Conservation (phyloP, 805 yeast species). For the Wickerhamiella dianesei region DNA sequence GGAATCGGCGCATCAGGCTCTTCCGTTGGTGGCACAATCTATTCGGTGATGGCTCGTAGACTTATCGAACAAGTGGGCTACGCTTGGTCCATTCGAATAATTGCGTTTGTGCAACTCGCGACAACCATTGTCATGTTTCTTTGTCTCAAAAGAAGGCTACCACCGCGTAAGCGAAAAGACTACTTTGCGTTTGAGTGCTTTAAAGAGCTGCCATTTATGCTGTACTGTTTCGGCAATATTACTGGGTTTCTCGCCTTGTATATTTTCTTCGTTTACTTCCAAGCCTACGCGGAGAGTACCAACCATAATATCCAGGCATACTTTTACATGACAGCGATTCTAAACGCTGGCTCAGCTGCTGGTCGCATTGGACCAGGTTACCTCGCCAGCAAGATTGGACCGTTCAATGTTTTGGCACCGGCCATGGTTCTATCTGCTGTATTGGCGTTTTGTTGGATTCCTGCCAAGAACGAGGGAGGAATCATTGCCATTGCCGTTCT, state of each 20-base stretch:
- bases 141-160: conserved; percentile 21
- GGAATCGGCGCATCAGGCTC: conserved; percentile 39
- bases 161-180: conserved; percentile 20
- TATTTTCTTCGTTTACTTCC: conserved; percentile 25
- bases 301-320: conserved; percentile 17
- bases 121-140: conserved; percentile 19
- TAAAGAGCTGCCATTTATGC: conserved; percentile 18
- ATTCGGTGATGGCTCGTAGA: conserved; percentile 34
- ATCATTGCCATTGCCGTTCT: conserved; percentile 22
- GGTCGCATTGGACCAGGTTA: conserved; percentile 40
- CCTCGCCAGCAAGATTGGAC: conserved; percentile 36
- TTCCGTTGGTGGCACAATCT: conserved; percentile 37
- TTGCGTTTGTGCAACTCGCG: conserved; percentile 32
- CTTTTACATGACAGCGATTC: conserved; percentile 24
- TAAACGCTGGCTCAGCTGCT: conserved; percentile 30
- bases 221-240: conserved; percentile 17
- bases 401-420: conserved; percentile 30
- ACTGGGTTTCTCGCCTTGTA: conserved; percentile 24
- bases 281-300: conserved; percentile 21
- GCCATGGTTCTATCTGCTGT: conserved; percentile 22
- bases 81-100: conserved; percentile 39
- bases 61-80: conserved; percentile 35
- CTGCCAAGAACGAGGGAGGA: conserved; percentile 22
- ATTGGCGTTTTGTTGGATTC: conserved; percentile 27
- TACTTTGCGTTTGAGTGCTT: conserved; percentile 20